Evolutionary conservation across 306 rosid species (phyloP).

Genomic region (Carpinus viminea): DNA sequence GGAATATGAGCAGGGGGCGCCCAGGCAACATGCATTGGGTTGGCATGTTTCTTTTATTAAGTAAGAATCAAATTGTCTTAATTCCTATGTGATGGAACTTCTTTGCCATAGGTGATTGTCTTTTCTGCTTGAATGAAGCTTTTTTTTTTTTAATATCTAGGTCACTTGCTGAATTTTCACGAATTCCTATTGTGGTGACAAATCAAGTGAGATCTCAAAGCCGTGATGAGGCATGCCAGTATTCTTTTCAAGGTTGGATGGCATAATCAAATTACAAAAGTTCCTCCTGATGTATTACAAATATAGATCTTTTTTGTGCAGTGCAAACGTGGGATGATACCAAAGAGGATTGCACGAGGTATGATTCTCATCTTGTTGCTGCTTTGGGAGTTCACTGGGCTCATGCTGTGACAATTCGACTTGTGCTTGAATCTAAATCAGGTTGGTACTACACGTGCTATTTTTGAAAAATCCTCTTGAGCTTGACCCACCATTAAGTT

Average conservation of each 20-base stretch:
- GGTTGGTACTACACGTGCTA: constrained; percentile 43
- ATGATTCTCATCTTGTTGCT: constrained; percentile 89
- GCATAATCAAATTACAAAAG: constrained; percentile 19
- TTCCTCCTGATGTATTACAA: constrained; percentile 19
- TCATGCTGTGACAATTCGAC: constrained; percentile 92
- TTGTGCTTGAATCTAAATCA: constrained; percentile 82
- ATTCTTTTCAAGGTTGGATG: constrained; percentile 81
- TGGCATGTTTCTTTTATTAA: constrained; percentile 90
- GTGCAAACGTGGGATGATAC: constrained; percentile 36
- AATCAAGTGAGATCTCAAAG: constrained; percentile 89
- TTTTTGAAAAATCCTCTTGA: not conserved
- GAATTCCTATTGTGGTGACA: constrained; percentile 87
- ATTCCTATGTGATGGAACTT: constrained; percentile 12
- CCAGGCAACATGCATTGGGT: constrained; percentile 68
- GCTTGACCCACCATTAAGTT: not conserved
- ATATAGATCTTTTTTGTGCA: constrained; percentile 32
- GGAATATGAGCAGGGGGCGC: constrained; percentile 57
- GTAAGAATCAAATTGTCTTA: constrained; percentile 44
- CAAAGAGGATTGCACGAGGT: constrained; percentile 36
- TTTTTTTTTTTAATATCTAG: constrained; percentile 39
- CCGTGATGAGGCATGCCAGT: constrained; percentile 60
- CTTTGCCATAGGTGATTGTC: constrained; percentile 18
- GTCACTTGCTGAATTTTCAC: constrained; percentile 91
- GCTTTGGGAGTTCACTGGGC: constrained; percentile 98
- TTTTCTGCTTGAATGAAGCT: constrained; percentile 20